Evolutionary conservation across 164 flowering plant species (phyloP), one percentile per base, ranked within the genome.

Genomic region (Tetrastigma voinierianum): DNA sequence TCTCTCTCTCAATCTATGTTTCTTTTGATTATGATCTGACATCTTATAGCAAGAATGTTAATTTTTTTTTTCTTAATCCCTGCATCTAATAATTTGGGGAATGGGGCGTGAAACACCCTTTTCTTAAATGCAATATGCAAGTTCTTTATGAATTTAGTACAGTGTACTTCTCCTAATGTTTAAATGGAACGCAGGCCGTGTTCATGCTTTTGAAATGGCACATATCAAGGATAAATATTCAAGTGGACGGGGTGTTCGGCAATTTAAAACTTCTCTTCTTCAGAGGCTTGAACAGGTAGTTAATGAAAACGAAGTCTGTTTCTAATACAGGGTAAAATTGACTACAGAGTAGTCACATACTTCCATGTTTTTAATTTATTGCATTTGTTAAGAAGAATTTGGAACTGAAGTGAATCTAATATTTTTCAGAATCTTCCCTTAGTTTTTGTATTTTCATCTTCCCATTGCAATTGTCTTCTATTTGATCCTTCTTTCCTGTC

Each of bases 191-290:
- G 61, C 82, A 91, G 97, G 97, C 23, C 90, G 96, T 7, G 84
- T 90, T 80, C 96, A 87, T 73, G 93, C 97, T 57, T 88, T 91
- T 76, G 89, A 72, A 67, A 77, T 80, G 55, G 93, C 97, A 19
- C 97, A 91, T 75, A 73, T 61, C 70, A 68, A 72, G 84, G 97
- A 91, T 72, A 71, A 70, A 9, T 83, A 77, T 70, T 91, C 97
- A 45, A 80, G 69, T 56, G 93, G 90, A 16, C 80, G 97, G 17
- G 96, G 96, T 61, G 97, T 90, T 59, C 72, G 88, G 55, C 96
- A 91, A 70, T 90, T 91, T 71, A 91, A 91, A 80, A 91, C 96
- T 52, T 57, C 87, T 56, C 91, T 91, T 61, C 97, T 91, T 70
- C 87, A 83, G 72, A 77, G 96, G 49, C 93, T 91, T 69, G 90